Evolutionary conservation across 2,329 filamentous ascomycete species (phyloP).

Genomic region (Botrytis porri): DNA sequence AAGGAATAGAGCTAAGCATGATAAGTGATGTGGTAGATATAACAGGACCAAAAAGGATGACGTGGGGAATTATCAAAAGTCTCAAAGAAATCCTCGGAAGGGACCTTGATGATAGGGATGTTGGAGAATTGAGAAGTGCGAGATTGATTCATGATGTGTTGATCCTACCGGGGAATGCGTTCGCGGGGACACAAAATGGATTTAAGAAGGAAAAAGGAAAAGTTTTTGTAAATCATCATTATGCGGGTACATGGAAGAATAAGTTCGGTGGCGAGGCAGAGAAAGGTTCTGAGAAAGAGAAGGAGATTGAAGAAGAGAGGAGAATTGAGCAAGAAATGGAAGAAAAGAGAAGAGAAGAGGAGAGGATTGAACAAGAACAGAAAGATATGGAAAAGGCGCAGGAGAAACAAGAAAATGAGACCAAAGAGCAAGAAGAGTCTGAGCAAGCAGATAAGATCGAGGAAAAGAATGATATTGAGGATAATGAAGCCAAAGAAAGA

Average conservation of each 20-base stretch:
- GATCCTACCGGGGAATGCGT: neutral
- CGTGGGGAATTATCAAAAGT: constrained; percentile 8
- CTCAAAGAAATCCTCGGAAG: neutral
- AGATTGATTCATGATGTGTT: constrained; percentile 5
- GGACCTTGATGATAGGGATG: constrained; percentile 5
- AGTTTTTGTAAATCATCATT: constrained; percentile 5
- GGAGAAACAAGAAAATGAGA: neutral
- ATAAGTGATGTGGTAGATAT: constrained; percentile 10
- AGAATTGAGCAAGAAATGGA: neutral
- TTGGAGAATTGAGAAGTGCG: neutral
- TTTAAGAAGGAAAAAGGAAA: neutral
- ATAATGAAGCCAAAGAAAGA: neutral
- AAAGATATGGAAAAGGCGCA: neutral
- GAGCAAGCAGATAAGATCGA: too few relatives aligned
- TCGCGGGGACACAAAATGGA: constrained; percentile 1
- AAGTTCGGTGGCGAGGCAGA: constrained; percentile 3
- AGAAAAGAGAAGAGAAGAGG: neutral
- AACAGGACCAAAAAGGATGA: constrained; percentile 11
- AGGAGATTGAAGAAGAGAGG: neutral
- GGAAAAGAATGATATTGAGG: neutral
- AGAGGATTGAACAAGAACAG: neutral
- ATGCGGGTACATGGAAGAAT: constrained; percentile 11
- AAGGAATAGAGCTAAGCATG: neutral
- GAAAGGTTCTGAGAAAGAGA: constrained; percentile 1
- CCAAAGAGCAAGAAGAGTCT: neutral